Base-by-base conservation (phyloP, 768 basidiomycete species). In the Boletus edulis region DNA sequence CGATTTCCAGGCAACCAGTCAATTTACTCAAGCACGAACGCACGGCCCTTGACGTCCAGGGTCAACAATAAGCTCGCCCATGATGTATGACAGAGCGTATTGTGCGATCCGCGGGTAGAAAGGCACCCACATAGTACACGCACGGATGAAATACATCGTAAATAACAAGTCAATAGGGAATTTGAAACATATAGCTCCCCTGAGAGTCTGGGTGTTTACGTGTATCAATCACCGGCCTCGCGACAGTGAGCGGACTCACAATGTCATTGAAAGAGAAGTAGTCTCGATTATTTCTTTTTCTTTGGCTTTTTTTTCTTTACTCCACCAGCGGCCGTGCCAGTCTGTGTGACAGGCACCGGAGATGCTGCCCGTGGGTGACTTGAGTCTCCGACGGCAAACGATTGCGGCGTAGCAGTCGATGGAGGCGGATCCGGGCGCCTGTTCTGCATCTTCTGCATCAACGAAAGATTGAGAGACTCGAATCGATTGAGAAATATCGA, bases 401-500 rank as follows among this genome's bases (percentile, higher is more conserved):
- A 58, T 22, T 67, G 66, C 20, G 60, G 55, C 43, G 61, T 44
- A 37, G 13, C 41, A 8, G 41, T 11, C 14, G 56, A 38, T 8
- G 72, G 64, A 13, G 72, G 67, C 31, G 72, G 72, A 47, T 71
- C 69, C 3, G 72, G 72, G 52, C 70, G 77, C 15, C 67, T 78
- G 64, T 94, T 92, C 67, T 85, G 88, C 86, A 94, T 93, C 73
- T 88, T 89, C 63, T 86, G 81, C 78, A 93, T 89, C 49, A 97
- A 77, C 8, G 88, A 84, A 41, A 89, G 80, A 67, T 96, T 97
- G 57, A 98, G 80, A 8, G 87, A 81, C 72, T 98, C 94, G 75
- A 98, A 98, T 62, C 95, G 89, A 78, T 98, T 97, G 59, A 98
- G 86, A 74, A 92, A 93, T 67, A 96, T 87, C 48, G 91, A 92